Percentiles rank a stretch among this genome's conserved stretches.
phyloP scores from a whole-genome alignment of 805 yeast species.

The Kodamaea laetipori region DNA sequence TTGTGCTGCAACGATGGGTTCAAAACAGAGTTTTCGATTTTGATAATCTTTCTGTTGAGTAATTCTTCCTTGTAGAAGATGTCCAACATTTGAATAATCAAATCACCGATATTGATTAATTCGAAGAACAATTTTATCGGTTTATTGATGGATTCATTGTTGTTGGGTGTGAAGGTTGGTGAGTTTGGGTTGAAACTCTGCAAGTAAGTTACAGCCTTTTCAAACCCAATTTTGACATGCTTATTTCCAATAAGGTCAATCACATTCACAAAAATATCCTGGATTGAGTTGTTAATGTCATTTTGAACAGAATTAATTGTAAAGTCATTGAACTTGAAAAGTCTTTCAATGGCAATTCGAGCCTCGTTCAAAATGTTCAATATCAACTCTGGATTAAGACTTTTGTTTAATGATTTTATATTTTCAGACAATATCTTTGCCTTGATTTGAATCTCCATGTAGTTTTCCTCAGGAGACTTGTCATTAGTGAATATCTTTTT shows the following conservation, averaged over 20 bases:
- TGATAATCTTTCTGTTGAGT: slow-evolving; percentile 55
- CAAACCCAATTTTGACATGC: slow-evolving; percentile 87
- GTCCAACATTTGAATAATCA: slow-evolving; percentile 88
- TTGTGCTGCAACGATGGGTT: slow-evolving; percentile 78
- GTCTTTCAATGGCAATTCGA: slow-evolving; percentile 60
- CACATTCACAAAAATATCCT: slow-evolving; percentile 67
- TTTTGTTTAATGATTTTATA: slow-evolving; percentile 70
- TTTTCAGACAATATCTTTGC: slow-evolving; percentile 75
- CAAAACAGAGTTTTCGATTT: slow-evolving; percentile 73
- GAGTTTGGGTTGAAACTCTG: slow-evolving; percentile 67
- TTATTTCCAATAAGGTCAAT: slow-evolving; percentile 61
- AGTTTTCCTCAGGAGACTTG: slow-evolving; percentile 25
- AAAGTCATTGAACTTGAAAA: slow-evolving; percentile 38
- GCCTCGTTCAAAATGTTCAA: slow-evolving; percentile 71
- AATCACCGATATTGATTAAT: slow-evolving; percentile 87
- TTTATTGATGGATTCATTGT: slow-evolving; percentile 53
- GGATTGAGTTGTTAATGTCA: slow-evolving; percentile 44
- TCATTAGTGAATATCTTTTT: slow-evolving; percentile 27
- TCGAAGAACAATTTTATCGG: slow-evolving; percentile 88
- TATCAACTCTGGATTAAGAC: slow-evolving; percentile 80
- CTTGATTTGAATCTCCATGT: slow-evolving; percentile 76
- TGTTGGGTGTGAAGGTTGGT: slow-evolving; percentile 29
- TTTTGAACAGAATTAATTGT: slow-evolving; percentile 35
- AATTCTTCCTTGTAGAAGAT: slow-evolving; percentile 89
- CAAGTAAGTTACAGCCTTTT: slow-evolving; percentile 71